Conservation (phyloP, 192 early-diverging fungal species). For the Coemansia sp. region DNA sequence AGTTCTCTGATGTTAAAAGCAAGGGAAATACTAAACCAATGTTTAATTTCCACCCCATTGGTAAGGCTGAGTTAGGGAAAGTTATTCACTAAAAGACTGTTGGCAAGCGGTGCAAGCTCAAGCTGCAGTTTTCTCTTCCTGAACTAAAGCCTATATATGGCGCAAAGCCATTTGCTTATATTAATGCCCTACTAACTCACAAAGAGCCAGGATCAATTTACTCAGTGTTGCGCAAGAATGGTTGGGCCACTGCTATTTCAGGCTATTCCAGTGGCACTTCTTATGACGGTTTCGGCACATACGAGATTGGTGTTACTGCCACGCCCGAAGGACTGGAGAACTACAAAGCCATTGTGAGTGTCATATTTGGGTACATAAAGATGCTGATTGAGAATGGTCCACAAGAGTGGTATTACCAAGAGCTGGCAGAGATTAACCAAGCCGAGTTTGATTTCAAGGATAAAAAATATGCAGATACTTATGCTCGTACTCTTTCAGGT, state of each 20-base stretch:
- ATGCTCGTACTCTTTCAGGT: too few relatives aligned
- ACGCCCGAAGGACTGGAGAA: too few relatives aligned
- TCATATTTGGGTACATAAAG: too few relatives aligned
- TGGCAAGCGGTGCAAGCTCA: conserved; percentile 68
- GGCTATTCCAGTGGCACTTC: too few relatives aligned
- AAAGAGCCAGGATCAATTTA: conserved; percentile 81
- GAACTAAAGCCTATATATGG: conserved; percentile 62
- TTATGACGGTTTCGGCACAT: conserved; percentile 21
- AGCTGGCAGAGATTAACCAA: conserved; percentile 39
- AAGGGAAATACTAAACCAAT: too few relatives aligned
- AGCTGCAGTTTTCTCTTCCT: conserved; percentile 79
- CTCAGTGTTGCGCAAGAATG: too few relatives aligned
- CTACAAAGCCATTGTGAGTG: too few relatives aligned
- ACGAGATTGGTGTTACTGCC: conserved; percentile 10
- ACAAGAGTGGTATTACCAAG: too few relatives aligned
- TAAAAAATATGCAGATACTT: conserved; percentile 65
- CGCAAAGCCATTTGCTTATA: conserved; percentile 65
- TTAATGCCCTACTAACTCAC: conserved; percentile 76
- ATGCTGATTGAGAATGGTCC: too few relatives aligned
- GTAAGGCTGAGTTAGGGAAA: conserved; percentile 65
- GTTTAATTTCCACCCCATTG: conserved; percentile 67
- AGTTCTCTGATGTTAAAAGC: too few relatives aligned
- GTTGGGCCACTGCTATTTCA: too few relatives aligned
- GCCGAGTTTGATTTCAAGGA: conserved; percentile 63
- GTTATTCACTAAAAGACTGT: conserved; percentile 70